These are phyloP conservation scores for Darksidea phi DNA, from an alignment of 495 filamentous ascomycete species.

Conservation along the genomic window DNA sequence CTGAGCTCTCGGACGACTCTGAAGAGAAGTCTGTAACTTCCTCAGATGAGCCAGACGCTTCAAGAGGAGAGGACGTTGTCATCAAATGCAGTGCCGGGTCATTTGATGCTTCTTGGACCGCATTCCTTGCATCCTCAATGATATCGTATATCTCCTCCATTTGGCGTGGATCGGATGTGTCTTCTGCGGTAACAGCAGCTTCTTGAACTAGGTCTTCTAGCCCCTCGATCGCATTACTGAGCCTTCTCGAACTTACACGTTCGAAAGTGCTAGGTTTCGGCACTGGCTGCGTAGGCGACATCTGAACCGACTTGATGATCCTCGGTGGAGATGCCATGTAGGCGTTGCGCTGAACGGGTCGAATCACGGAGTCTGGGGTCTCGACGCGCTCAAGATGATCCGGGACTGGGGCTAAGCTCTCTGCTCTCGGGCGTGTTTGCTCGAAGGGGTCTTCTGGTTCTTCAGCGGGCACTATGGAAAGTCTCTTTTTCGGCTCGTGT, in stretches of 20 bases:
- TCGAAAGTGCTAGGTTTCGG: constrained; percentile 12
- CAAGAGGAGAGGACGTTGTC: constrained; percentile 13
- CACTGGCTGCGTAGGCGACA: constrained; percentile 2
- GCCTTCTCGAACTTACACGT: not conserved
- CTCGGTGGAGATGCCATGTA: not conserved
- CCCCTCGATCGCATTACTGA: constrained; percentile 33
- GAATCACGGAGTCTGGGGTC: constrained; percentile 10
- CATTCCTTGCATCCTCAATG: constrained; percentile 37
- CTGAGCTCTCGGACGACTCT: not conserved
- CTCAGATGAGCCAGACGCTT: constrained; percentile 19
- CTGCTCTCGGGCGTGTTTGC: not conserved
- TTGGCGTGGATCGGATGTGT: constrained; percentile 29
- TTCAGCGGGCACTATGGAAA: not conserved
- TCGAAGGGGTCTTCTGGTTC: not conserved
- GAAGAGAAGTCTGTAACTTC: constrained; percentile 16
- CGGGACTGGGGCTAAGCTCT: constrained; percentile 15
- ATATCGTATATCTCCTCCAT: constrained; percentile 39
- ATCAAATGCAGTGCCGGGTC: constrained; percentile 18
- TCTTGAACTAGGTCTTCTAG: constrained; percentile 42
- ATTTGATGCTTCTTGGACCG: constrained; percentile 31
- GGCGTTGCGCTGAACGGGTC: constrained; percentile 2
- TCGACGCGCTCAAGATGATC: constrained; percentile 15
- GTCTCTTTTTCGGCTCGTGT: not conserved
- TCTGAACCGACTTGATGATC: constrained; percentile 14
- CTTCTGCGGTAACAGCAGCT: constrained; percentile 36